phyloP scores from a whole-genome alignment of 2,329 filamentous ascomycete genomes.

The Botrytis fabae region DNA sequence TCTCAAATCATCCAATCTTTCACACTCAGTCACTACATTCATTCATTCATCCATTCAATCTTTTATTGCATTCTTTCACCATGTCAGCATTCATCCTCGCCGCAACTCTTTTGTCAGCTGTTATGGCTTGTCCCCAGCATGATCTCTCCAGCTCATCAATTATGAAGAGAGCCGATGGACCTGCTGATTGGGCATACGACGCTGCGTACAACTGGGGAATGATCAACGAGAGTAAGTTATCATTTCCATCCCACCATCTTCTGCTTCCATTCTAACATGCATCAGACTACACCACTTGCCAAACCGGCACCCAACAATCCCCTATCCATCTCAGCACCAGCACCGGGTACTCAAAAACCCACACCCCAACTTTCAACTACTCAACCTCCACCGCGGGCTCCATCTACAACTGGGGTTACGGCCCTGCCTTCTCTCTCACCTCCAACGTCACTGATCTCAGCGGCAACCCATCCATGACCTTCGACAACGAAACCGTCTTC shows the following conservation, averaged over 20 bases:
- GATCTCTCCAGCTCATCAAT: slow-evolving; percentile 23
- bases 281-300: slow-evolving; percentile 48
- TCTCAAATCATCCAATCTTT: not conserved
- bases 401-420: slow-evolving; percentile 52
- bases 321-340: slow-evolving; percentile 48
- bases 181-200: slow-evolving; percentile 41
- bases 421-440: slow-evolving; percentile 47
- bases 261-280: not conserved
- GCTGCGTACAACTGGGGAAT: slow-evolving; percentile 46
- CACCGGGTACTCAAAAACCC: slow-evolving; percentile 45
- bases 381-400: slow-evolving; percentile 42
- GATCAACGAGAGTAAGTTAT: slow-evolving; percentile 38
- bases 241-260: slow-evolving; percentile 2
- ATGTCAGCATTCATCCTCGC: slow-evolving; percentile 20
- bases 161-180: slow-evolving; percentile 24
- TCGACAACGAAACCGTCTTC: slow-evolving; percentile 50
- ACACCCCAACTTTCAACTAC: slow-evolving; percentile 48
- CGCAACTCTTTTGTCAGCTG: slow-evolving; percentile 20
- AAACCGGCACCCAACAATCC: slow-evolving; percentile 52
- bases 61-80: not conserved
- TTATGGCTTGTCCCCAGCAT: slow-evolving; percentile 33
- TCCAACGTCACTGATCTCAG: slow-evolving; percentile 39
- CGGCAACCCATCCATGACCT: slow-evolving; percentile 45
- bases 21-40: not conserved
- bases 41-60: not conserved